Evolutionary conservation across 2,329 filamentous ascomycete species (phyloP).

Genomic region (Kalmusia sp.): DNA sequence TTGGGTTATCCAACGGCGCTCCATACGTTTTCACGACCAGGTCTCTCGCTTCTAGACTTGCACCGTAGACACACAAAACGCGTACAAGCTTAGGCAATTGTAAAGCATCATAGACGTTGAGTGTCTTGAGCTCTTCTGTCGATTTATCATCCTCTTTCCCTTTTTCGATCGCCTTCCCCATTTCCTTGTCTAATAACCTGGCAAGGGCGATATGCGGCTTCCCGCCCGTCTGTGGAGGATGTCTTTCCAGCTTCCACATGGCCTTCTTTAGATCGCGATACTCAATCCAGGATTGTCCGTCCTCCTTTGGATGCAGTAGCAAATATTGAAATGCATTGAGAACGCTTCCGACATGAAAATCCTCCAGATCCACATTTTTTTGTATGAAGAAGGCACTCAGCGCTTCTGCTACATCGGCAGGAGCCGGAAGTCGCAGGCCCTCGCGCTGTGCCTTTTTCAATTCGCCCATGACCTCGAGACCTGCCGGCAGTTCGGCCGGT

Average conservation of each 20-base stretch:
- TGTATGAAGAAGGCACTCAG: conserved; percentile 37
- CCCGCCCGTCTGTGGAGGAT: conserved; percentile 46
- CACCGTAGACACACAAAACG: conserved; percentile 32
- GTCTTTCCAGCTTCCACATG: conserved; percentile 15
- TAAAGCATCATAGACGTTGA: conserved; percentile 1
- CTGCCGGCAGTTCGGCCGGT: conserved; percentile 70
- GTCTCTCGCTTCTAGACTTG: conserved; percentile 32
- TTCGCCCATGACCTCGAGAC: conserved; percentile 74
- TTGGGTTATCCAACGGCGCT: conserved; percentile 10
- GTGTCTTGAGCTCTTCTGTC: not conserved
- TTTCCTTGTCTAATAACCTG: conserved; percentile 42
- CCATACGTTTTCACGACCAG: conserved; percentile 22
- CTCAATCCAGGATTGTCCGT: conserved; percentile 41
- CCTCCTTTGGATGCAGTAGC: conserved; percentile 39
- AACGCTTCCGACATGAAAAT: conserved; percentile 61
- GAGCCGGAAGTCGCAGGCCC: conserved; percentile 68
- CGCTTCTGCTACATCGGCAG: conserved; percentile 69
- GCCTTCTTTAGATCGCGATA: conserved; percentile 23
- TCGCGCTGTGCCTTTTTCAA: conserved; percentile 69
- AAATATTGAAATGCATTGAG: conserved; percentile 68
- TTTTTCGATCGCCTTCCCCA: conserved; percentile 15
- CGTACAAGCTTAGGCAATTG: conserved; percentile 19
- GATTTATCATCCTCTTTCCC: not conserved
- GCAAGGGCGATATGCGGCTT: conserved; percentile 50
- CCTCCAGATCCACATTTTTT: conserved; percentile 30